phyloP scores from a whole-genome alignment of 2,329 filamentous ascomycete genomes.

The Pezicula rhizophila region DNA sequence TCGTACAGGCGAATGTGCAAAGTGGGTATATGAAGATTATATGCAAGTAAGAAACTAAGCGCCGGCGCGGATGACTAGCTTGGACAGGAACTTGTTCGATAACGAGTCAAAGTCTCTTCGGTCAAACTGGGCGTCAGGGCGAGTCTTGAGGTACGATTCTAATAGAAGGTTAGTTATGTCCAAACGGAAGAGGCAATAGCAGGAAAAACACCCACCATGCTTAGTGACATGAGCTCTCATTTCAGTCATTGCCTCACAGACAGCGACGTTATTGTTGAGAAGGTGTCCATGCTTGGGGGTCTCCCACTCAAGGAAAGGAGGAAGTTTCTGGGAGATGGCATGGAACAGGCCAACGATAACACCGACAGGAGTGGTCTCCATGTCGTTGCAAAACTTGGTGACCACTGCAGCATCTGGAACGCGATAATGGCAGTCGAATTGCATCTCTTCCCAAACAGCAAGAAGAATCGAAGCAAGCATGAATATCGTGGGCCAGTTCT shows the following conservation, averaged over 20 bases:
- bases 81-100: slow-evolving; percentile 95
- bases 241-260: slow-evolving; percentile 95
- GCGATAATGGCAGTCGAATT: slow-evolving; percentile 96
- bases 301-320: slow-evolving; percentile 90
- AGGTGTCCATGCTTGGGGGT: slow-evolving; percentile 84
- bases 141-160: slow-evolving; percentile 83
- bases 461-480: slow-evolving; percentile 91
- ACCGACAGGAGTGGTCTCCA: slow-evolving; percentile 93
- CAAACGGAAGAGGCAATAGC: background rate
- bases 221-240: slow-evolving; percentile 87
- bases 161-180: slow-evolving; percentile 35
- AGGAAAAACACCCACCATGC: slow-evolving; percentile 63
- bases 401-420: slow-evolving; percentile 78
- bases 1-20: slow-evolving; percentile 24
- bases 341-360: slow-evolving; percentile 97
- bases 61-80: slow-evolving; percentile 81
- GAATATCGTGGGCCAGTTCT: slow-evolving; percentile 99
- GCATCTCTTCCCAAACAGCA: slow-evolving; percentile 97
- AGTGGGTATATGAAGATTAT: slow-evolving; percentile 24
- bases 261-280: slow-evolving; percentile 82
- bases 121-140: slow-evolving; percentile 74
- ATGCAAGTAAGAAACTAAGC: slow-evolving; percentile 10
- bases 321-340: slow-evolving; percentile 94
- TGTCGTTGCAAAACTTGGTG: slow-evolving; percentile 91
- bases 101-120: slow-evolving; percentile 88